Evolutionary conservation across 331 rosid species (phyloP), one percentile per base, ranked within the genome.

Genomic region (Malus hybrid): DNA sequence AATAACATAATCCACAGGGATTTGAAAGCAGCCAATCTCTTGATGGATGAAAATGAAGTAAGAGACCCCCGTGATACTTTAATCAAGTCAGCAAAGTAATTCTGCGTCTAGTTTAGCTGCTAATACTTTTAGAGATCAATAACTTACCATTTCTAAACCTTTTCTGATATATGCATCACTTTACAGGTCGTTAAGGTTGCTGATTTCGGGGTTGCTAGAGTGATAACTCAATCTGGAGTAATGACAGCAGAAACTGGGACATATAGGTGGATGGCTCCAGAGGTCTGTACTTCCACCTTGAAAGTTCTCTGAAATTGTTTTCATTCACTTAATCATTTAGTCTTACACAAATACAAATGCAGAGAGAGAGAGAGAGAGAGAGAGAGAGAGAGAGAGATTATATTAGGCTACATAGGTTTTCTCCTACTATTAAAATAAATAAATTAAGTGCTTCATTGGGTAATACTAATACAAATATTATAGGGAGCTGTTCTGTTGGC

Each of bases 211-310:
- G 99, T 94, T 79, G 97, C 99, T 48, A 89, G 99, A 85, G 99
- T 94, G 61, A 92, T 84, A 89, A 71, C 88, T 81, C 99, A 94
- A 74, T 86, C 97, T 48, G 99, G 99, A 53, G 96, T 94, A 70
- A 94, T 92, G 99, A 94, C 99, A 33, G 99, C 99, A 44, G 99
- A 94, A 90, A 94, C 99, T 78, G 99, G 99, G 79, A 94, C 99
- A 15, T 94, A 94, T 71, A 77, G 99, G 53, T 94, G 99, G 99
- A 94, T 94, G 99, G 99, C 99, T 81, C 99, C 99, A 57, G 99
- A 94, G 96, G 97, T 94, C 73, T 64, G 67, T 66, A 55, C n/a
- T 73, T 46, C 58, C 42, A 46, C 76, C 24, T 83, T 62, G 26
- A 29, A 33, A 69, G 32, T 66, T 69, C 20, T 69, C 70, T 80